Base-by-base conservation (phyloP, 2,329 filamentous ascomycete species). In the Fonsecaea multimorphosa region DNA sequence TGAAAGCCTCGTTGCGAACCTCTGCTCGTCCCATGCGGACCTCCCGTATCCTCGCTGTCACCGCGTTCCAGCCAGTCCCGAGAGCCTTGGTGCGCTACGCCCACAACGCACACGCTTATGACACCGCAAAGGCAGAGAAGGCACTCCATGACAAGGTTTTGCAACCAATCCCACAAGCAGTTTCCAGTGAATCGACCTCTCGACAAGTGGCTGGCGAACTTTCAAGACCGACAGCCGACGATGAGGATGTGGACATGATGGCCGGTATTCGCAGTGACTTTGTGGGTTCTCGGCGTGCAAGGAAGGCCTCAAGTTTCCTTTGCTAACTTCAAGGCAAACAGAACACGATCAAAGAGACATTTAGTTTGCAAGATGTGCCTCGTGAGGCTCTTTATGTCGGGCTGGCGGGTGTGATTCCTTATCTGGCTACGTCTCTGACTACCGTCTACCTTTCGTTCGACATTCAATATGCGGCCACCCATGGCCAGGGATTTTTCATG, bases 381-480 rank as follows among this genome's bases (percentile, higher is more conserved):
- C 86, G 83, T 72, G 87, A 91, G 75, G 86, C 89, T 24, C 83
- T 89, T 56, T 82, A 84, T 64, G 84, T 93, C 51, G 91, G 91
- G 63, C 82, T 91, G 65, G 91, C 91, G 5, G 93, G 92, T 73
- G 89, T 96, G 1, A 74, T 97, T 4, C 92, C 95, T 53, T 97
- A 97, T 78, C 82, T 96, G 9, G 91, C 85, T 49, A 97, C 93
- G 3, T 96, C 93, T 0, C 75, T 93, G 2, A 87, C 91, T 36
- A 97, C 93, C 0, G 85, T 96, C 61, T 93, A 88, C 76, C 87
- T 96, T 44, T 87, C 91, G 2, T 96, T 89, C 85, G 88, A 95
- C 73, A 87, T 96, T 70, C 93, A 92, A 76, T 87, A 89, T 67
- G 81, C 86, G 0, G 84, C 86, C 0, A 80, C 81, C 16, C 80